A percentile compares a stretch with the other conserved stretches of the same genome.
Evolutionary conservation across 352 stramenopile genomes (phyloP).

Genomic region (Pythium plurisporium): DNA sequence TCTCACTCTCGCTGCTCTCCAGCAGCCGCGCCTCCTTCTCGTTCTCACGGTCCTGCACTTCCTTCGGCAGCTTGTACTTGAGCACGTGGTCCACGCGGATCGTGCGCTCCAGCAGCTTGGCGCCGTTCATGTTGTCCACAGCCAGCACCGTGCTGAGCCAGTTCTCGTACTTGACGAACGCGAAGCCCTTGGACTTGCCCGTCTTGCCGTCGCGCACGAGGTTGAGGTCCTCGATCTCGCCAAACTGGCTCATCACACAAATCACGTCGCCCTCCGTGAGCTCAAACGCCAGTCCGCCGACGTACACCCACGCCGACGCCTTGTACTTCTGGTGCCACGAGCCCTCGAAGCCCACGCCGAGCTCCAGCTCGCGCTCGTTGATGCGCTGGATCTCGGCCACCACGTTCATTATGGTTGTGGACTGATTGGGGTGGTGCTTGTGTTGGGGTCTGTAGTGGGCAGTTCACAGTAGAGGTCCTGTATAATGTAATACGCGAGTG

Average conservation of each 20-base stretch:
- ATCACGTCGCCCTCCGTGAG: conserved; percentile 96
- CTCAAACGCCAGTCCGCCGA: conserved; percentile 91
- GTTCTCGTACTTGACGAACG: conserved; percentile 98
- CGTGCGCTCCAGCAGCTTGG: conserved; percentile 86
- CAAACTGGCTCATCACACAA: conserved; percentile 86
- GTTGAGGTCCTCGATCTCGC: conserved; percentile 95
- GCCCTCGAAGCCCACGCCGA: conserved; percentile 55
- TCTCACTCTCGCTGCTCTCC: conserved; percentile 19
- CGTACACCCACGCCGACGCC: conserved; percentile 96
- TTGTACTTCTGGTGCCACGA: conserved; percentile 88
- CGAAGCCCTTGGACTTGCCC: conserved; percentile 95
- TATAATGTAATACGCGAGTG: not conserved
- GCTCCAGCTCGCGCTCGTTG: conserved; percentile 78
- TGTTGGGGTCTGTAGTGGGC: too few relatives aligned
- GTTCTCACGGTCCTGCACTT: conserved; percentile 81
- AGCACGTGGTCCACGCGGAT: conserved; percentile 97
- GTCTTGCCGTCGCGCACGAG: conserved; percentile 95
- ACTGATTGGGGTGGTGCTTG: too few relatives aligned
- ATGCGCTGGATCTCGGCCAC: conserved; percentile 79
- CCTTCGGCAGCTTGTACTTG: conserved; percentile 95
- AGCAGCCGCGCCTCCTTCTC: conserved; percentile 32
- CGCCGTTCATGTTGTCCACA: conserved; percentile 97
- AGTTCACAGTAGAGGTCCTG: conserved; percentile 11
- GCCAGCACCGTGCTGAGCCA: conserved; percentile 94
- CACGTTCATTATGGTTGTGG: conserved; percentile 75